Evolutionary conservation across 768 basidiomycete genomes (phyloP).

Genomic region (Macrolepiota dolichaula): DNA sequence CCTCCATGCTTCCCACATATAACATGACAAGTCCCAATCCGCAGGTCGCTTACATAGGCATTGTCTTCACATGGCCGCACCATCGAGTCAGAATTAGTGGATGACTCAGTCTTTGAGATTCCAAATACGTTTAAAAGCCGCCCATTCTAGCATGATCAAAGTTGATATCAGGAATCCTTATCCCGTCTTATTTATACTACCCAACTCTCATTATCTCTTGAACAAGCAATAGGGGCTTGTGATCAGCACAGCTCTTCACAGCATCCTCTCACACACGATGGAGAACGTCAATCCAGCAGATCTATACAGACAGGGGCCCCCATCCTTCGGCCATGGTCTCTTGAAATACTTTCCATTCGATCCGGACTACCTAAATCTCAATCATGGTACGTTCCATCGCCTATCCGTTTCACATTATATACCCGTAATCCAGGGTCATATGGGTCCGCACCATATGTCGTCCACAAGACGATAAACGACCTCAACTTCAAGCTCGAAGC

Average conservation of each 20-base stretch:
- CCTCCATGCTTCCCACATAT: too few relatives aligned
- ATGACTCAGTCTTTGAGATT: too few relatives aligned
- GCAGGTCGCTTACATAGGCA: not conserved
- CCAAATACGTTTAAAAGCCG: not conserved
- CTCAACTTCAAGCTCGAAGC: conserved; percentile 41
- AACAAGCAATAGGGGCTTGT: not conserved
- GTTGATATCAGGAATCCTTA: not conserved
- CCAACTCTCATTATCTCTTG: not conserved
- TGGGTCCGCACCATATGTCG: conserved; percentile 53
- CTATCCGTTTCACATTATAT: not conserved
- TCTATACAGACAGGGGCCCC: conserved; percentile 18
- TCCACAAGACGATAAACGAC: conserved; percentile 40
- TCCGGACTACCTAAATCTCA: conserved; percentile 59
- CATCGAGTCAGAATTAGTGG: not conserved
- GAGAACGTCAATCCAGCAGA: not conserved
- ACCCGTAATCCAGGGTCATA: conserved; percentile 44
- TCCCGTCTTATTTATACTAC: not conserved
- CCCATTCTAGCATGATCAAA: not conserved
- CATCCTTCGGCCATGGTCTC: conserved; percentile 52
- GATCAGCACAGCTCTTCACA: too few relatives aligned
- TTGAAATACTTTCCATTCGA: conserved; percentile 55
- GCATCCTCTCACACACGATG: not conserved
- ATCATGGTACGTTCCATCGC: conserved; percentile 44
- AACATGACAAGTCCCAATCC: not conserved
- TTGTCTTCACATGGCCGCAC: not conserved